These are phyloP conservation scores for Candida vaughaniae DNA, from an alignment of 805 yeast genomes.

Conservation along the genomic window DNA sequence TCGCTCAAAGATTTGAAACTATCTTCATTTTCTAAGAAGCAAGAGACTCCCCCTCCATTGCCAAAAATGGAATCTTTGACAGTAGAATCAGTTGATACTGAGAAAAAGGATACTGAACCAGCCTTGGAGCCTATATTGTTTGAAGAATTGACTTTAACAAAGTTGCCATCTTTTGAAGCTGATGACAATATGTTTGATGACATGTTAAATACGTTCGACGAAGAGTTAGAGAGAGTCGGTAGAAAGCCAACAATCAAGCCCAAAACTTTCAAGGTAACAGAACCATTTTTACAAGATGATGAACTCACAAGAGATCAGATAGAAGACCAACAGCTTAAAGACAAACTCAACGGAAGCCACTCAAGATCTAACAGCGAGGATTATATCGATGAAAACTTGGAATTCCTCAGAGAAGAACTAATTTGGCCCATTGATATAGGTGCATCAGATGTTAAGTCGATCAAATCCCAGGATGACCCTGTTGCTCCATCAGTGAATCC, in stretches of 20 bases:
- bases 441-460: conserved; percentile 11
- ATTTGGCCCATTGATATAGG: conserved; percentile 19
- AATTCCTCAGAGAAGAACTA: conserved; percentile 26
- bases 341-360: conserved; percentile 13
- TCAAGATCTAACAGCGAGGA: conserved; percentile 24
- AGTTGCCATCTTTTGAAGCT: conserved; percentile 26
- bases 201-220: conserved; percentile 26
- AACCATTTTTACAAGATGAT: conserved; percentile 39
- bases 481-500: conserved; percentile 1
- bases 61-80: conserved; percentile 6
- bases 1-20: conserved; percentile 15
- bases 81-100: neutral
- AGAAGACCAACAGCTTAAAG: conserved; percentile 36
- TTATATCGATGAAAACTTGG: conserved; percentile 32
- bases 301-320: conserved; percentile 43
- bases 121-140: conserved; percentile 3
- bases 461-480: conserved; percentile 10
- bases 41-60: conserved; percentile 10
- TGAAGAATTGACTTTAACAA: conserved; percentile 10
- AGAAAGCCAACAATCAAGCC: conserved; percentile 9
- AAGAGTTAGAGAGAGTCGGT: conserved; percentile 18
- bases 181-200: conserved; percentile 30
- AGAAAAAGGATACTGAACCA: neutral
- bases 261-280: conserved; percentile 12
- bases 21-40: conserved; percentile 10